Conservation (phyloP, 108 stramenopile species). For the Discostella stelligeroides region DNA sequence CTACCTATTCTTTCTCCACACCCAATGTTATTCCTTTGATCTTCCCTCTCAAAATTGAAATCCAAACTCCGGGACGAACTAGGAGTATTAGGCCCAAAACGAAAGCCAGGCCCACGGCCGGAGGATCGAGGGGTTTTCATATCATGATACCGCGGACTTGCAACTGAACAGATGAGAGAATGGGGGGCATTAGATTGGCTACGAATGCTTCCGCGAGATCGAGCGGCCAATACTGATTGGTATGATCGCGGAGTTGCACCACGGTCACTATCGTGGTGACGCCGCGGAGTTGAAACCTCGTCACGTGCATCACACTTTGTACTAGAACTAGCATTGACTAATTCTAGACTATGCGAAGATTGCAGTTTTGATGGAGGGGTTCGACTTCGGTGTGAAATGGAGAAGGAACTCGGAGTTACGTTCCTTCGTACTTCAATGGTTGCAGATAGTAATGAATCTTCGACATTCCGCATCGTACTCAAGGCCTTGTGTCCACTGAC, state of each 20-base stretch:
- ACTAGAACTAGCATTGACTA: not conserved
- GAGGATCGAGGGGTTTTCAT: constrained; percentile 46
- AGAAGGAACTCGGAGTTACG: constrained; percentile 8
- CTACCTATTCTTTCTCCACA: no score
- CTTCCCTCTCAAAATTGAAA: constrained; percentile 13
- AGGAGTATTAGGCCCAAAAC: constrained; percentile 10
- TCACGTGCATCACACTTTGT: constrained; percentile 1
- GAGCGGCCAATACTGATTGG: not conserved
- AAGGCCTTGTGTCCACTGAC: no score
- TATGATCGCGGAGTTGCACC: constrained; percentile 9
- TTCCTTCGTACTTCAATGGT: constrained; percentile 3
- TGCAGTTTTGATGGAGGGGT: constrained; percentile 8
- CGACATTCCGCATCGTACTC: not conserved
- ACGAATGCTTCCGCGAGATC: not conserved
- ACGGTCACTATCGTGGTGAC: not conserved
- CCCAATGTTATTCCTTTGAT: not conserved
- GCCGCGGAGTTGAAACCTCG: constrained; percentile 3
- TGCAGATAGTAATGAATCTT: not conserved
- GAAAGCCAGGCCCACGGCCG: constrained; percentile 22
- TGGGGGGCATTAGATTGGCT: constrained; percentile 7
- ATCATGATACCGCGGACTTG: constrained; percentile 14
- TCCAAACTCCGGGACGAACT: constrained; percentile 2
- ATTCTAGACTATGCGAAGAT: not conserved
- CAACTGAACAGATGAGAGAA: constrained; percentile 8
- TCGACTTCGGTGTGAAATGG: not conserved